Percentiles rank a stretch among this genome's conserved stretches.
These are phyloP conservation scores for Paspalum notatum DNA, from an alignment of 176 grass and related monocot species.

Conservation along the genomic window DNA sequence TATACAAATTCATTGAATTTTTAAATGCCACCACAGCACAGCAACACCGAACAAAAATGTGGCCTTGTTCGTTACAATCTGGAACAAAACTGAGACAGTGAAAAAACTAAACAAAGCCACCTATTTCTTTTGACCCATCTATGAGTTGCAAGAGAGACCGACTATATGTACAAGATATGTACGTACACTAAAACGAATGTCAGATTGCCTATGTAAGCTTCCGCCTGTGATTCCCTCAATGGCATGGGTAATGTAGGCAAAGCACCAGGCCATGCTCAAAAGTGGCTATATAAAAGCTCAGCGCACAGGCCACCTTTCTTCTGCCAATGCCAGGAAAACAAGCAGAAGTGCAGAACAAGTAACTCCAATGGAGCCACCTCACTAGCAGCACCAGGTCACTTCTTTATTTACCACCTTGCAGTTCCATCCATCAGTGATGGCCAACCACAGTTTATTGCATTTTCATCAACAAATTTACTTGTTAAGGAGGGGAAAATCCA, in stretches of 20 bases:
- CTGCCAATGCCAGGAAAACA: slow-evolving; percentile 26
- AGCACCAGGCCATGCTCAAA: neutral
- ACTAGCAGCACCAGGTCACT: neutral
- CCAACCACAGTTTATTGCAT: slow-evolving; percentile 42
- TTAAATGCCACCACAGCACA: slow-evolving; percentile 40
- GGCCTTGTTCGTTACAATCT: slow-evolving; percentile 46
- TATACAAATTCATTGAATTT: slow-evolving; percentile 44
- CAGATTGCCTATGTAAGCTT: slow-evolving; percentile 47
- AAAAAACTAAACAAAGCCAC: neutral
- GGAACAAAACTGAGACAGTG: neutral
- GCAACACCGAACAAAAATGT: slow-evolving; percentile 51
- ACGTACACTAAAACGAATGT: slow-evolving; percentile 45
- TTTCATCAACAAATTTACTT: slow-evolving; percentile 44
- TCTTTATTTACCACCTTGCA: slow-evolving; percentile 51
- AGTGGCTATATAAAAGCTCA: neutral
- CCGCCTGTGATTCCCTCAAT: neutral
- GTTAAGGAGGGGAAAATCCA: neutral
- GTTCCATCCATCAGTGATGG: neutral
- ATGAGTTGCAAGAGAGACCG: slow-evolving; percentile 7
- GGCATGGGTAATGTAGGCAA: neutral
- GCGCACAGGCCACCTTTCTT: neutral
- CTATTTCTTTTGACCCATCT: slow-evolving; percentile 35
- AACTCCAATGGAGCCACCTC: neutral
- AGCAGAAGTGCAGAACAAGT: slow-evolving; percentile 30
- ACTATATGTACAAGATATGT: slow-evolving; percentile 44